These are phyloP conservation scores for Catunica adiposa DNA, from an alignment of 2,329 filamentous ascomycete genomes.

Conservation along the genomic window DNA sequence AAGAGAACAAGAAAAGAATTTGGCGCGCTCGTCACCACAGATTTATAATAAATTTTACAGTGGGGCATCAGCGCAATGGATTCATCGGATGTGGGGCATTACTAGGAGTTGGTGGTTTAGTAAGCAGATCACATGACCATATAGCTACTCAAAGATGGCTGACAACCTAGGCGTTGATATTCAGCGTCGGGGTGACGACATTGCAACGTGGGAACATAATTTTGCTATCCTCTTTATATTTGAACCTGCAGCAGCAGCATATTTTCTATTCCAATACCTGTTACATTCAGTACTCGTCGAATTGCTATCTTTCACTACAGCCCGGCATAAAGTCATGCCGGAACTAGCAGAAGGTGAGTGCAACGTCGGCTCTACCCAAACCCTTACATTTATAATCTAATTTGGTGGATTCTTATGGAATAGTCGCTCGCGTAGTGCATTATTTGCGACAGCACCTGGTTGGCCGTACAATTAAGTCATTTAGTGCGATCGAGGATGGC, in stretches of 20 bases:
- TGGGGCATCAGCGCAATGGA: slow-evolving; percentile 7
- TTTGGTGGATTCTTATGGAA: not conserved
- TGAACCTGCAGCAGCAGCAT: too few species aligned
- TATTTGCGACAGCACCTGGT: slow-evolving; percentile 71
- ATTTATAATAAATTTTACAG: slow-evolving; percentile 11
- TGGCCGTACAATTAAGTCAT: slow-evolving; percentile 58
- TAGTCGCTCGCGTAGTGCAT: slow-evolving; percentile 71
- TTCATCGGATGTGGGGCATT: not conserved
- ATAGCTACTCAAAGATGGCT: not conserved
- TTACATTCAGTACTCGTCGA: too few species aligned
- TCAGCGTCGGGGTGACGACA: not conserved
- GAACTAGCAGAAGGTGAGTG: slow-evolving; percentile 43
- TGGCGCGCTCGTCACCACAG: slow-evolving; percentile 6
- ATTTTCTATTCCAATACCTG: too few species aligned
- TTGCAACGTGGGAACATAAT: not conserved
- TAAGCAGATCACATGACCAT: not conserved
- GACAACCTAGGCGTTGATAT: not conserved
- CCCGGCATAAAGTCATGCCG: slow-evolving; percentile 29
- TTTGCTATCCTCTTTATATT: too few species aligned
- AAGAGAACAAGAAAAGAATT: slow-evolving; percentile 15
- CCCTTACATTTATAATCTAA: not conserved
- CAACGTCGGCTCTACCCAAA: not conserved
- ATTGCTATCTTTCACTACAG: too few species aligned
- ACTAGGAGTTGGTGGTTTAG: not conserved
- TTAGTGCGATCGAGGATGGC: slow-evolving; percentile 58